Percentiles rank a stretch among this genome's conserved stretches.
These are phyloP conservation scores for Solanum ossicruentum DNA, from an alignment of 257 asterid genomes.

Conservation along the genomic window DNA sequence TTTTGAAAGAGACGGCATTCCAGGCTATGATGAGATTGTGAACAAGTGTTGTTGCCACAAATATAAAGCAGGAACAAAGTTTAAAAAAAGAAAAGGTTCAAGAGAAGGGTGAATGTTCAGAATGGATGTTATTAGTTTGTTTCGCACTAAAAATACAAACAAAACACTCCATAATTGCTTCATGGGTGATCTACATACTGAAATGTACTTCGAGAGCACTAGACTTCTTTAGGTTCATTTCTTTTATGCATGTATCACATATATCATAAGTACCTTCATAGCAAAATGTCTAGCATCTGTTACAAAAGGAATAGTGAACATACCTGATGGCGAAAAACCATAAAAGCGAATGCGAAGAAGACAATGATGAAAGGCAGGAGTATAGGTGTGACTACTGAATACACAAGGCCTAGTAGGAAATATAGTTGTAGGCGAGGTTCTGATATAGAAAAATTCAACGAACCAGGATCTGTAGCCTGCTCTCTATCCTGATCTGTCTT, in stretches of 20 bases:
- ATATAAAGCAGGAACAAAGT: background rate
- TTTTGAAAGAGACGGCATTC: too few relatives aligned
- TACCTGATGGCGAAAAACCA: conserved; percentile 10
- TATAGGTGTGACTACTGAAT: conserved; percentile 2
- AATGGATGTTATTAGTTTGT: background rate
- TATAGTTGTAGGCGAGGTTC: conserved; percentile 7
- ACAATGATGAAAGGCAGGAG: conserved; percentile 11
- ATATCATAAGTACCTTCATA: background rate
- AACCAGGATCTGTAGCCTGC: conserved; percentile 14
- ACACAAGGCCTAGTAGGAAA: conserved; percentile 4
- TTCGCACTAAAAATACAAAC: background rate
- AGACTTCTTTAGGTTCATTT: background rate
- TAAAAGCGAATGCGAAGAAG: conserved; percentile 8
- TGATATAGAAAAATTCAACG: background rate
- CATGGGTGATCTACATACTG: background rate
- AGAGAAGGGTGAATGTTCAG: background rate
- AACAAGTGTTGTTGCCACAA: background rate
- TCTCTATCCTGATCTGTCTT: conserved; percentile 9
- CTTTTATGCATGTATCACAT: background rate
- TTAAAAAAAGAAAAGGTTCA: background rate
- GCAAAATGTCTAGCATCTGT: background rate
- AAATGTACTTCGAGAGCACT: background rate
- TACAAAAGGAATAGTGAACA: background rate
- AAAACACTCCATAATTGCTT: background rate
- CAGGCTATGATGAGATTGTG: too few relatives aligned